These are phyloP conservation scores for Ophiostoma ulmi DNA, from an alignment of 2,329 filamentous ascomycete genomes.

Conservation along the genomic window DNA sequence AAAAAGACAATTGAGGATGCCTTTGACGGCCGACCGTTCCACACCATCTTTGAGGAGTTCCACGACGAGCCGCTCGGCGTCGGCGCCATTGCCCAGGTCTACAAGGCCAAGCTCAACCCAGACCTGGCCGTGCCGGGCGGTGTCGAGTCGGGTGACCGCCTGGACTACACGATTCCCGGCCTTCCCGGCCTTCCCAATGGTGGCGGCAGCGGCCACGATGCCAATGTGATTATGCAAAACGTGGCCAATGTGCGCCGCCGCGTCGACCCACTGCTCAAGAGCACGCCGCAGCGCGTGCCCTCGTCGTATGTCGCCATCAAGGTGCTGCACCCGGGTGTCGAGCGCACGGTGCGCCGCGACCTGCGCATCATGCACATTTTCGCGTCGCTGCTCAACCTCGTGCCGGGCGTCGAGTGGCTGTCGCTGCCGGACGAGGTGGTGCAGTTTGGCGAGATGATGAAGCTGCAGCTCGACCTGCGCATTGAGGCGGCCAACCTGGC, in stretches of 20 bases:
- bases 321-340: conserved; percentile 86
- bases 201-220: neutral
- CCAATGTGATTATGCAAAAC: conserved; percentile 28
- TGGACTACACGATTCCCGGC: conserved; percentile 10
- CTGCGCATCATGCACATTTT: conserved; percentile 93
- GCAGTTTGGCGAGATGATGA: conserved; percentile 99
- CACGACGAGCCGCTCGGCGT: conserved; percentile 84
- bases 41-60: conserved; percentile 95
- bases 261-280: conserved; percentile 82
- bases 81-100: conserved; percentile 94
- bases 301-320: conserved; percentile 94
- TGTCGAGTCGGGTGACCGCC: conserved; percentile 40
- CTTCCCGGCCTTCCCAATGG: neutral
- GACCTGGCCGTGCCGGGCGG: conserved; percentile 62
- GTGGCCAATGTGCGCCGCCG: conserved; percentile 69
- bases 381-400: conserved; percentile 71
- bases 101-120: conserved; percentile 85
- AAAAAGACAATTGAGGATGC: conserved; percentile 74
- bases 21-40: conserved; percentile 73
- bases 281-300: conserved; percentile 74
- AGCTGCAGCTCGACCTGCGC: conserved; percentile 86
- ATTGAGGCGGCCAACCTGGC: conserved; percentile 90
- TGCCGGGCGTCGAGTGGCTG: conserved; percentile 95
- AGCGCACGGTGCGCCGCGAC: conserved; percentile 84
- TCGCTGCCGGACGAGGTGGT: conserved; percentile 89